Evolutionary conservation across 495 filamentous ascomycete genomes (phyloP), one percentile per base, ranked within the genome.

Genomic region (Tetracladium setigerum): DNA sequence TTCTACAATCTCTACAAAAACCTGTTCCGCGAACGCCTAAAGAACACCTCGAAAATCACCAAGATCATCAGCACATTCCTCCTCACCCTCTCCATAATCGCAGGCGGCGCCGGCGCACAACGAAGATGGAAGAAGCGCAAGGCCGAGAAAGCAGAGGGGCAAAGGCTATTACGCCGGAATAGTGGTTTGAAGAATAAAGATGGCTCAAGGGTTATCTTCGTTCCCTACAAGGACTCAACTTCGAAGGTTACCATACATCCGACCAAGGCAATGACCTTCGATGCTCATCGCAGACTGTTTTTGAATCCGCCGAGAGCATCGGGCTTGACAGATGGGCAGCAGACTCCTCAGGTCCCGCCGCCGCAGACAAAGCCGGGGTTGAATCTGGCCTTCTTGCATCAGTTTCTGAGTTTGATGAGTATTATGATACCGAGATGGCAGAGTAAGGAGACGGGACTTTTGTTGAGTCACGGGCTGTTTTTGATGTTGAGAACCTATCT

Each of bases 401-500:
- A 99, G 66, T 95, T 97, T 56, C 74, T 95, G 38, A 95, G 89
- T 58, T 70, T 99, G 38, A 74, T 95, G 59, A 96, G 84, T 66
- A 97, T 99, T 56, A 95, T 96, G 91, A 85, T 97, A 49, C 94
- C 94, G 8, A 70, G 90, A 54, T 95, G 89, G 87, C 81, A 80
- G 19, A 90, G 88, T 66, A 97, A 97, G 62, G 94, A 97, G 69
- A 89, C 89, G 1, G 90, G 87, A 2, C 63, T 99, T 47, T 69
- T 99, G 35, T 65, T 94, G 53, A 86, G 87, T 53, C 94, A 96
- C 58, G 82, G 86, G 53, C 76, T 84, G 36, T 97, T 95, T 59
- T 67, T 99, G 44, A 78, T 97, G 65, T 67, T 95, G 24, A 73
- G 94, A 54, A 99, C 94, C 44, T 98, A 97, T 61, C 79, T 99